Evolutionary conservation across 331 rosid species (phyloP).

Genomic region (Pyracantha coccinea): DNA sequence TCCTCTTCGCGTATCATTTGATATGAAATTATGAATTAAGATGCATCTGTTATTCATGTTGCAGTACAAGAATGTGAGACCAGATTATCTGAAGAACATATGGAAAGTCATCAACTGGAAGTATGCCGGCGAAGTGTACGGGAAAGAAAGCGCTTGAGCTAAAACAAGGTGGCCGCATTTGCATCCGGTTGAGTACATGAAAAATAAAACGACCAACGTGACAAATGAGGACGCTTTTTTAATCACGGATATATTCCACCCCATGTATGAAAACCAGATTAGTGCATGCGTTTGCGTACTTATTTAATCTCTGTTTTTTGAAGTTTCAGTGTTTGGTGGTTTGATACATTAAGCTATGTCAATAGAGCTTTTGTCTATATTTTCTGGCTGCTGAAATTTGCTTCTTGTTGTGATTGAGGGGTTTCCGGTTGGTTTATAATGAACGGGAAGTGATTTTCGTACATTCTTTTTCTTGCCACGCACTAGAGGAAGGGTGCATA

Average conservation of each 20-base stretch:
- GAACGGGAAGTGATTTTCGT: too few relatives aligned
- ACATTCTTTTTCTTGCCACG: too few relatives aligned
- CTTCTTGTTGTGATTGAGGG: too few relatives aligned
- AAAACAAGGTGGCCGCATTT: constrained; percentile 7
- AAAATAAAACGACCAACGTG: constrained; percentile 26
- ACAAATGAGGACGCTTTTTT: neutral
- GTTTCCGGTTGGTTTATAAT: too few relatives aligned
- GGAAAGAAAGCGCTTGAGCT: constrained; percentile 41
- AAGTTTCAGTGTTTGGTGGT: too few relatives aligned
- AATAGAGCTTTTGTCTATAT: too few relatives aligned
- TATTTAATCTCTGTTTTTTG: neutral
- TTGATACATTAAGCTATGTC: too few relatives aligned
- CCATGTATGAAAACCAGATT: too few relatives aligned
- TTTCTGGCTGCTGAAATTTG: too few relatives aligned
- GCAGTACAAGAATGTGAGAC: constrained; percentile 98
- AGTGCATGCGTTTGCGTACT: neutral
- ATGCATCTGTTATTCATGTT: constrained; percentile 9
- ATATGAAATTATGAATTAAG: neutral
- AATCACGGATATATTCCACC: neutral
- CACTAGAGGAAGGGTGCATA: too few relatives aligned
- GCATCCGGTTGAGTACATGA: constrained; percentile 10
- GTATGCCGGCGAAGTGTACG: constrained; percentile 59
- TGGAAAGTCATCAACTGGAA: constrained; percentile 96
- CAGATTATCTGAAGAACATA: constrained; percentile 93
- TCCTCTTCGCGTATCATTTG: neutral